Base-by-base conservation (phyloP, 495 filamentous ascomycete species). In the Penicillium simplicissimum region DNA sequence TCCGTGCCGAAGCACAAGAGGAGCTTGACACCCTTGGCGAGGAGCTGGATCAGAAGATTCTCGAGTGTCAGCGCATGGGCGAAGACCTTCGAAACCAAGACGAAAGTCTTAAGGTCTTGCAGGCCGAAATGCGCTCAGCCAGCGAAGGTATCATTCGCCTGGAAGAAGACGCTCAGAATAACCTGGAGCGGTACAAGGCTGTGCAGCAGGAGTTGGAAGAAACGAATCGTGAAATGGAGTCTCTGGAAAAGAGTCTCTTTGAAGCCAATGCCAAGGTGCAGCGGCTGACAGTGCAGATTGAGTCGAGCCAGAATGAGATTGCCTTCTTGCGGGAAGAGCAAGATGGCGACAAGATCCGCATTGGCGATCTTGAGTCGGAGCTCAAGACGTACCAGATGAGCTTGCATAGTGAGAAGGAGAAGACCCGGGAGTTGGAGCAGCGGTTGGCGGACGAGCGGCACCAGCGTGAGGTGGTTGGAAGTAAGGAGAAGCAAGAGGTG, bases 311-410 rank as follows among this genome's bases (percentile, higher is more conserved):
- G 69, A 88, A 88, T 52, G 95, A 98, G 75, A 96, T 98, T 71
- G 86, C 89, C 0, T 98, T 98, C 85, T 71, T 98, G 28, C 87
- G 96, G 7, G 96, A 98, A 69, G 95, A 98, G 77, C 95, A 98
- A 79, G 95, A 98, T 73, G 87, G 84, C 37, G 96, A 98, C 74
- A 98, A 98, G 83, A 97, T 98, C 70, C 92, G 92, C 73, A 98
- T 98, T 64, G 92, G 95, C 21, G 91, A 97, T 64, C 79, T 98
- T 4, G 92, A 97, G 67, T 88, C 88, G 10, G 84, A 87, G 23
- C 77, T 97, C 14, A 90, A 91, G 71, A 87, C 85, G 37, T 84
- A 87, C 58, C 85, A 92, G 70, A 82, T 88, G 62, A 83, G 78
- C 35, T 76, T 97, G 33, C 82, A 87, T 40, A 93, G 91, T 49